Percentiles rank a stretch among this genome's conserved stretches.
phyloP scores from a whole-genome alignment of 352 stramenopile species.

The Phytophthora vignae region DNA sequence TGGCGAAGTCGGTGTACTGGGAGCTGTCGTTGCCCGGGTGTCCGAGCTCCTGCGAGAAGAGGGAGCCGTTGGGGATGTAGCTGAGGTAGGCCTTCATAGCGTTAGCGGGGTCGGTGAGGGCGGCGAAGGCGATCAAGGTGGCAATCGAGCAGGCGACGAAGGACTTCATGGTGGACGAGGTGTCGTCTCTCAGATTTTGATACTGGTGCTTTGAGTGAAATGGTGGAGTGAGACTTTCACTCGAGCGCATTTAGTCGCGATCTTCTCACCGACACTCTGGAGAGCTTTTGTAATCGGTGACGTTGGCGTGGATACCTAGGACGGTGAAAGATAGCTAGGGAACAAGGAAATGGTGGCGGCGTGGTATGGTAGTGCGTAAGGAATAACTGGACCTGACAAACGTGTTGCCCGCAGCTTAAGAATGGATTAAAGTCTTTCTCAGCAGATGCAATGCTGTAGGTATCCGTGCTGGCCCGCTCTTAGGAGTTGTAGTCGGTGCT shows the following conservation, averaged over 20 bases:
- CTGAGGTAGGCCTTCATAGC: slow-evolving; percentile 21
- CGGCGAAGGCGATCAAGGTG: neutral
- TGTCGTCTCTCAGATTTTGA: neutral
- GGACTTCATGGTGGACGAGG: slow-evolving; percentile 11
- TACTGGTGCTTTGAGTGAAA: neutral
- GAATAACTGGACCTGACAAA: no score
- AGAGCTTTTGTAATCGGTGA: no score
- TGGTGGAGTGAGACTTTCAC: neutral
- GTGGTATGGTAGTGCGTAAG: neutral
- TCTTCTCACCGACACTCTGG: no score
- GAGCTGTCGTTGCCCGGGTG: slow-evolving; percentile 38
- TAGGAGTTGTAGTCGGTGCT: no score
- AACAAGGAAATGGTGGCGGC: neutral
- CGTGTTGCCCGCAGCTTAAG: no score
- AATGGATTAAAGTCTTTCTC: no score
- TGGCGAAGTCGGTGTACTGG: slow-evolving; percentile 44
- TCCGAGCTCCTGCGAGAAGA: slow-evolving; percentile 44
- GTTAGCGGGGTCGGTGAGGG: neutral
- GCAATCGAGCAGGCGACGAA: slow-evolving; percentile 7
- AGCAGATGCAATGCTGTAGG: slow-evolving; percentile 3
- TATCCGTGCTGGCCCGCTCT: neutral
- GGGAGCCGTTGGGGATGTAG: slow-evolving; percentile 45
- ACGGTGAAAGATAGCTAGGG: slow-evolving; percentile 9
- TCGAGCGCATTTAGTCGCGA: no score
- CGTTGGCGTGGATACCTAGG: neutral